Conservation (phyloP, 1,284 basidiomycete species). For the Ceratobasidium sp. region DNA sequence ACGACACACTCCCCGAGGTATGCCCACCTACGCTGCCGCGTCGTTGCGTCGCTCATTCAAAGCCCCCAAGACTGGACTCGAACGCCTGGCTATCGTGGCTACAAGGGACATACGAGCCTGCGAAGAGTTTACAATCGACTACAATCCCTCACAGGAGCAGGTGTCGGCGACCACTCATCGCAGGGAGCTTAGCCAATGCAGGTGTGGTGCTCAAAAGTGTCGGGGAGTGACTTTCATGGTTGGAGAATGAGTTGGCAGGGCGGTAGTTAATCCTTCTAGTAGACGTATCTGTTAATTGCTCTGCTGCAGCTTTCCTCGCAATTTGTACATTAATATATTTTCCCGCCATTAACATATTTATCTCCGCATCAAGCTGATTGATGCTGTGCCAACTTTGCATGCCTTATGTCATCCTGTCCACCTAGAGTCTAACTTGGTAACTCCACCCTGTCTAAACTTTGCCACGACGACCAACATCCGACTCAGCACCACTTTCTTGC, state of each 20-base stretch:
- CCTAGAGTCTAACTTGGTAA: conserved; percentile 9
- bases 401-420: conserved; percentile 43
- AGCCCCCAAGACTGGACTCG: conserved; percentile 25
- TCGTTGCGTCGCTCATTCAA: not conserved
- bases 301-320: not conserved
- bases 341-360: not conserved
- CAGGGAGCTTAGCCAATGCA: conserved; percentile 11
- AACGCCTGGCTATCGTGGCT: conserved; percentile 40
- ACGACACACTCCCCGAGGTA: conserved; percentile 43
- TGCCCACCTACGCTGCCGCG: not conserved
- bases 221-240: conserved; percentile 2
- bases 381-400: conserved; percentile 8
- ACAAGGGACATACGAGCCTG: conserved; percentile 23
- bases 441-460: conserved; percentile 10
- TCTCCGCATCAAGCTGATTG: conserved; percentile 1
- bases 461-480: conserved; percentile 13
- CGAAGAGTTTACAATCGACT: conserved; percentile 47
- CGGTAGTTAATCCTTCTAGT: not conserved
- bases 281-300: not conserved
- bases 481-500: conserved; percentile 5
- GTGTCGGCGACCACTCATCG: not conserved
- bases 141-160: conserved; percentile 22
- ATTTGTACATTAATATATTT: not conserved
- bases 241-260: not conserved
- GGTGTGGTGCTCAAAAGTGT: conserved; percentile 27